These are phyloP conservation scores for Nitzschia sp. DNA, from an alignment of 108 stramenopile species.

Conservation along the genomic window DNA sequence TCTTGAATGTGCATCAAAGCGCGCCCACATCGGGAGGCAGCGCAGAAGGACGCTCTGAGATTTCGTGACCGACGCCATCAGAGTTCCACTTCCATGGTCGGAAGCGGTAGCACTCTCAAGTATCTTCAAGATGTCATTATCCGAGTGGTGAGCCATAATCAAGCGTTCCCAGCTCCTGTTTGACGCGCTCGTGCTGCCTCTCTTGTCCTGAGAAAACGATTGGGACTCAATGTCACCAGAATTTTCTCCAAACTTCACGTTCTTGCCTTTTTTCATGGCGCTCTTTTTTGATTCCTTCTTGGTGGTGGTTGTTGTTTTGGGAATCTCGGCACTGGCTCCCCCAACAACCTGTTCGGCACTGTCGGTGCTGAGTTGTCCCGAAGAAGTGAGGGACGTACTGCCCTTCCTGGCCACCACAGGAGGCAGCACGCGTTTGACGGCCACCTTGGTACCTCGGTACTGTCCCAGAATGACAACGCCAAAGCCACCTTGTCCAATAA, in stretches of 20 bases:
- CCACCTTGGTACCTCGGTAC: constrained; percentile 48
- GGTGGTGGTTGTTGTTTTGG: neutral
- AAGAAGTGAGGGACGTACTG: neutral
- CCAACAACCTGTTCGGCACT: neutral
- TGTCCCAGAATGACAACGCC: constrained; percentile 41
- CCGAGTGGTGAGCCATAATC: neutral
- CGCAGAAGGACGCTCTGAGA: neutral
- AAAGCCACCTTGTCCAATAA: constrained; percentile 46
- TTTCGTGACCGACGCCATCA: neutral
- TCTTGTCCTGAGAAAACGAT: neutral
- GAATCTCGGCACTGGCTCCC: neutral
- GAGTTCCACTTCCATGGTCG: constrained; percentile 4
- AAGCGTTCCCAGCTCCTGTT: constrained; percentile 2
- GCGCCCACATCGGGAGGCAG: neutral
- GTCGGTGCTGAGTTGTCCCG: neutral
- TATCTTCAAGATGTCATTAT: constrained; percentile 7
- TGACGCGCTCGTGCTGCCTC: neutral
- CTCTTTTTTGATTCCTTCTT: neutral
- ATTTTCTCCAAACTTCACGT: neutral
- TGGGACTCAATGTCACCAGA: constrained; percentile 10
- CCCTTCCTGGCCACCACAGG: neutral
- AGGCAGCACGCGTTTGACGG: constrained; percentile 45
- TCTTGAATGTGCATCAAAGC: constrained; percentile 5
- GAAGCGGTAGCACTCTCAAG: constrained; percentile 6
- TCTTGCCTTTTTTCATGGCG: neutral